Evolutionary conservation across 2,329 filamentous ascomycete genomes (phyloP), one percentile per base, ranked within the genome.

Genomic region (Penicillium palitans): DNA sequence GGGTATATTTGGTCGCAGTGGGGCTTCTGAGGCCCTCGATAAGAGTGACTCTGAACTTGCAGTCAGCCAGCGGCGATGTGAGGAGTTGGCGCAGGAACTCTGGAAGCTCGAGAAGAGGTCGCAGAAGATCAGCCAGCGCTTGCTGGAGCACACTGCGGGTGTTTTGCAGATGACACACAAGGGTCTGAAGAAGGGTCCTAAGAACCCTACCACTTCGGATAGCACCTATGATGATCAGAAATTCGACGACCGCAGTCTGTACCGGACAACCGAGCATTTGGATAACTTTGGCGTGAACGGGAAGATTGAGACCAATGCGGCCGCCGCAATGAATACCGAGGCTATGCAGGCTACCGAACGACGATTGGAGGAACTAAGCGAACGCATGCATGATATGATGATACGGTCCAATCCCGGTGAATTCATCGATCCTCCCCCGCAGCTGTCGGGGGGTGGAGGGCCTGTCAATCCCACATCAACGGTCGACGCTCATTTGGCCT

Each of bases 81-180:
- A 97, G 66, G 90, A 95, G 59, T 79, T 98, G 57, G 87, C 92
- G 4, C 81, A 87, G 41, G 91, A 96, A 68, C 79, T 98, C 39
- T 91, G 90, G 78, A 83, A 84, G 59, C 79, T 96, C 56, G 91
- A 97, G 75, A 90, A 90, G 73, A 81, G 89, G 64, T 79, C 89
- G 59, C 87, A 91, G 78, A 84, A 89, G 58, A 84, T 90, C 9
- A 90, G 96, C 68, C 85, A 84, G 67, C 85, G 87, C 61, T 79
- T 99, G 45, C 79, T 98, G 51, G 87, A 93, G 73, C 95, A 99
- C 73, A 98, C 93, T 0, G 93, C 95, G 15, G 93, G 91, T 45
- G 90, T 99, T 40, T 79, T 99, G 54, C 92, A 96, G 71, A 84
- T 96, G 74, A 96, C 93, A 9, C 93, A 98, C 75, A 89, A 88